These are phyloP conservation scores for Ogataea siamensis DNA, from an alignment of 805 yeast genomes.

Conservation along the genomic window DNA sequence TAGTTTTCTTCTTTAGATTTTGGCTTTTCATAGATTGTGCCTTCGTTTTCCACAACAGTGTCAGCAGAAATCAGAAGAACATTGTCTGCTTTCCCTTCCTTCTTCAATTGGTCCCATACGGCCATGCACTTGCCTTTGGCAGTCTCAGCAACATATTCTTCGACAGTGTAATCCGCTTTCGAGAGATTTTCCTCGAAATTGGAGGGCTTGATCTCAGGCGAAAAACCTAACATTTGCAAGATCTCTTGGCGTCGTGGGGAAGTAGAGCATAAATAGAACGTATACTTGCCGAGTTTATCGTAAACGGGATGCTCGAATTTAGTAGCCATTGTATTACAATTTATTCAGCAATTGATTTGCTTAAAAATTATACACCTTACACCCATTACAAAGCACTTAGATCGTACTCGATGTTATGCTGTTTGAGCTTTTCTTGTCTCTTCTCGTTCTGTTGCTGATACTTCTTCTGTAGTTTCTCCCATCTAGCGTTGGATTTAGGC, in stretches of 20 bases:
- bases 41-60: slow-evolving; percentile 64
- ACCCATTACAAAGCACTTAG: slow-evolving; percentile 22
- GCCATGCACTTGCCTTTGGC: slow-evolving; percentile 64
- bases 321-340: slow-evolving; percentile 6
- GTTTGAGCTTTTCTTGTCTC: slow-evolving; percentile 49
- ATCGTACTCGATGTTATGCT: slow-evolving; percentile 57
- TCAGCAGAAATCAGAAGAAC: slow-evolving; percentile 64
- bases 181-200: slow-evolving; percentile 74
- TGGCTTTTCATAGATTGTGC: slow-evolving; percentile 78
- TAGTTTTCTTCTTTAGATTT: slow-evolving; percentile 49
- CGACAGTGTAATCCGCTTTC: slow-evolving; percentile 47
- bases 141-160: slow-evolving; percentile 68
- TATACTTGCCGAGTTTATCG: slow-evolving; percentile 22
- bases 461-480: slow-evolving; percentile 52
- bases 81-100: slow-evolving; percentile 10
- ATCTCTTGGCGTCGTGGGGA: slow-evolving; percentile 82
- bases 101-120: slow-evolving; percentile 47
- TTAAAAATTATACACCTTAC: slow-evolving; percentile 7
- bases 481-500: slow-evolving; percentile 53
- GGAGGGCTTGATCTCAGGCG: slow-evolving; percentile 53
- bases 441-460: slow-evolving; percentile 40
- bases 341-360: slow-evolving; percentile 1
- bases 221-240: slow-evolving; percentile 55
- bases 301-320: slow-evolving; percentile 35
- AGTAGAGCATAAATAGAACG: slow-evolving; percentile 71